Evolutionary conservation across 2,329 filamentous ascomycete genomes (phyloP).

Genomic region (Epichloe uncinata): DNA sequence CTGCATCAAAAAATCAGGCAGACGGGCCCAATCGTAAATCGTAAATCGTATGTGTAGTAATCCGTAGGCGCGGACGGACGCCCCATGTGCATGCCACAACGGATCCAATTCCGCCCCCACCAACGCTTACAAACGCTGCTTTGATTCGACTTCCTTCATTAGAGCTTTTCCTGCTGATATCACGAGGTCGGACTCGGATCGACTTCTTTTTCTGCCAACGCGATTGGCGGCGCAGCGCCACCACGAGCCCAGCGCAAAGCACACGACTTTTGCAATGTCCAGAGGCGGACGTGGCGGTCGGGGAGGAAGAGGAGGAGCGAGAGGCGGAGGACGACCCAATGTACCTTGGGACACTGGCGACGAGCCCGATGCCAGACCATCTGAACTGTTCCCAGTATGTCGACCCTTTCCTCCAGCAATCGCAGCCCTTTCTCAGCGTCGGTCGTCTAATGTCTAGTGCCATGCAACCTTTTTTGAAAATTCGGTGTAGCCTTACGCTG

Average conservation of each 20-base stretch:
- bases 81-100: background rate
- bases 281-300: constrained; percentile 40
- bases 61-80: too few species aligned
- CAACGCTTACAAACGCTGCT: constrained; percentile 1
- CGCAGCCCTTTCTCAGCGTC: background rate
- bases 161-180: background rate
- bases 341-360: constrained; percentile 40
- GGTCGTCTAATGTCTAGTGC: background rate
- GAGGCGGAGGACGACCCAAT: constrained; percentile 31
- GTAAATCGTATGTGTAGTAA: too few species aligned
- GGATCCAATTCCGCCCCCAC: constrained; percentile 4
- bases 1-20: too few species aligned
- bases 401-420: background rate
- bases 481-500: constrained; percentile 30
- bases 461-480: background rate
- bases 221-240: background rate
- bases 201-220: background rate
- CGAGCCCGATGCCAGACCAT: constrained; percentile 42
- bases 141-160: background rate
- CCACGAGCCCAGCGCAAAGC: background rate
- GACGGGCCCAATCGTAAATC: too few species aligned
- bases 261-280: constrained; percentile 27
- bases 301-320: constrained; percentile 34
- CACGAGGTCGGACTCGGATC: background rate
- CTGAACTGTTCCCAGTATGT: constrained; percentile 45